These are phyloP conservation scores for Ochetophila trinervis DNA, from an alignment of 306 rosid genomes.

Conservation along the genomic window DNA sequence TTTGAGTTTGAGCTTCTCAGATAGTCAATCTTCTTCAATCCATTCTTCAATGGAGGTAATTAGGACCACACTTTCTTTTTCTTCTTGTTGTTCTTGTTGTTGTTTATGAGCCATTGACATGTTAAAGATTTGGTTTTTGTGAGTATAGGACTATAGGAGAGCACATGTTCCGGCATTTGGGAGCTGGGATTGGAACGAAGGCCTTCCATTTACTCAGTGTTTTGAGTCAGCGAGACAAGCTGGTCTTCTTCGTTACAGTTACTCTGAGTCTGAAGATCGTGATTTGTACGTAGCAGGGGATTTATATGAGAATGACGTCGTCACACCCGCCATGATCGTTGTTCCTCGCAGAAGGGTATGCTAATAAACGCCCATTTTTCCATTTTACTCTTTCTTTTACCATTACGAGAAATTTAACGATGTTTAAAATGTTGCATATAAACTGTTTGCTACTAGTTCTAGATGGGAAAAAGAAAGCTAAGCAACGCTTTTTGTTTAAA, in stretches of 20 bases:
- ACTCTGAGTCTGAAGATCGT: constrained; percentile 45
- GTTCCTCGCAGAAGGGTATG: constrained; percentile 78
- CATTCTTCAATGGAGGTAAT: constrained; percentile 10
- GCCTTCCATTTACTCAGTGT: constrained; percentile 78
- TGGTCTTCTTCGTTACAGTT: constrained; percentile 47
- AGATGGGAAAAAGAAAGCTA: too few species aligned
- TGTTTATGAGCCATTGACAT: background rate
- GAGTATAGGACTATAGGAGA: constrained; percentile 54
- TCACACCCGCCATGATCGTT: constrained; percentile 80
- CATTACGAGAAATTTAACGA: too few species aligned
- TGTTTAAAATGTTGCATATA: too few species aligned
- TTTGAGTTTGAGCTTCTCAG: background rate
- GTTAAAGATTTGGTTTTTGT: background rate
- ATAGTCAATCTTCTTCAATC: background rate
- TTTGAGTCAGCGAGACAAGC: constrained; percentile 75
- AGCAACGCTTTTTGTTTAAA: too few species aligned
- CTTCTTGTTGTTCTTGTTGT: background rate
- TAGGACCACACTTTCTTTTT: background rate
- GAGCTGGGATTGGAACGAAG: constrained; percentile 92
- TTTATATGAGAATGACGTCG: constrained; percentile 61
- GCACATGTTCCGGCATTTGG: constrained; percentile 79
- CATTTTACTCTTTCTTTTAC: background rate
- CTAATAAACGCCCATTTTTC: background rate
- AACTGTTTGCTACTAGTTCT: too few species aligned
- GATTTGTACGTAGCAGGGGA: constrained; percentile 77